Evolutionary conservation across 352 stramenopile genomes (phyloP).

Genomic region (Hyaloperonospora arabidopsidis): DNA sequence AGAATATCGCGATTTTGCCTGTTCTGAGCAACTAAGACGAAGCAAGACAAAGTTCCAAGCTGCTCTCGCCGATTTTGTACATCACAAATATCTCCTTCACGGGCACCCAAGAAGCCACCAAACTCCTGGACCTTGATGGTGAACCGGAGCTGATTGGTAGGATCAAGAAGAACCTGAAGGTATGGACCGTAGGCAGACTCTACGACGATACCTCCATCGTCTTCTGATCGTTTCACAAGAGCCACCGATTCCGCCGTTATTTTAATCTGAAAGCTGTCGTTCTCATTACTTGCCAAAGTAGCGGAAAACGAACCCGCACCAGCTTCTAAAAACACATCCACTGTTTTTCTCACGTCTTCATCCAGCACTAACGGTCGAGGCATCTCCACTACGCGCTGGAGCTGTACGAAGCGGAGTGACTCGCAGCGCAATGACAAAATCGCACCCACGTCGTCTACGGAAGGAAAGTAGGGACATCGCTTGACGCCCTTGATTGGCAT

Average conservation of each 20-base stretch:
- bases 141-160: constrained; percentile 54
- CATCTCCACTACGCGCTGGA: constrained; percentile 53
- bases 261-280: constrained; percentile 78
- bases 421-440: constrained; percentile 52
- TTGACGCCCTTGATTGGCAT: constrained; percentile 56
- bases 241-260: constrained; percentile 44
- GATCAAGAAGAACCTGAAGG: constrained; percentile 67
- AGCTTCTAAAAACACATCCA: constrained; percentile 64
- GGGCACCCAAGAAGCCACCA: constrained; percentile 59
- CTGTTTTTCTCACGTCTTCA: constrained; percentile 54
- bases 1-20: constrained; percentile 73
- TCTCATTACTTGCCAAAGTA: constrained; percentile 67
- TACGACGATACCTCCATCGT: constrained; percentile 55
- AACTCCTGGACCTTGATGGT: constrained; percentile 73
- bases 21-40: constrained; percentile 73
- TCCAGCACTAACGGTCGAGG: constrained; percentile 41
- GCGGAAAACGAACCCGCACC: constrained; percentile 66
- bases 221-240: constrained; percentile 68
- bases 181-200: constrained; percentile 43
- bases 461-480: constrained; percentile 53
- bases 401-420: constrained; percentile 54
- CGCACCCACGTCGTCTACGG: constrained; percentile 58
- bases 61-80: constrained; percentile 36
- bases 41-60: constrained; percentile 51
- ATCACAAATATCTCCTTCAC: constrained; percentile 51